These are phyloP conservation scores for Aspergillus proliferans DNA, from an alignment of 2,329 filamentous ascomycete genomes.

Conservation along the genomic window DNA sequence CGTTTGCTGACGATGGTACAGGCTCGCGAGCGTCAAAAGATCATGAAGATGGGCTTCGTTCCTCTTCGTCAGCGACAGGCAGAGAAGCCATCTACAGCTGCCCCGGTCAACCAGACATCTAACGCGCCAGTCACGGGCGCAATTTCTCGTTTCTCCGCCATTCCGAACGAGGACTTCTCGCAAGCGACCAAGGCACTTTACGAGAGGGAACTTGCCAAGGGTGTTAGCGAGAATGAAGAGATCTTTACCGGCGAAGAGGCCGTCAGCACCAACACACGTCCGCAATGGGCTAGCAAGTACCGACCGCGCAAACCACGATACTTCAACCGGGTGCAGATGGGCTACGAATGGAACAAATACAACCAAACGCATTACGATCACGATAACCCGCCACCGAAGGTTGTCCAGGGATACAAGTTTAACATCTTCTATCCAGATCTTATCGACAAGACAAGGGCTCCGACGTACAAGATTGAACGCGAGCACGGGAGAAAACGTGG, in stretches of 20 bases:
- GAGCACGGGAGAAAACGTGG: conserved; percentile 84
- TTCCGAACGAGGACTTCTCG: conserved; percentile 71
- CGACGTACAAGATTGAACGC: conserved; percentile 91
- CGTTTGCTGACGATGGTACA: conserved; percentile 18
- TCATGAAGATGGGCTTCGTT: conserved; percentile 62
- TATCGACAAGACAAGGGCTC: conserved; percentile 88
- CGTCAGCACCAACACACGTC: conserved; percentile 57
- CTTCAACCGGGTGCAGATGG: conserved; percentile 98
- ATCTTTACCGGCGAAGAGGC: conserved; percentile 88
- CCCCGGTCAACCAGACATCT: conserved; percentile 29
- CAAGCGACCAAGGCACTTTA: conserved; percentile 83
- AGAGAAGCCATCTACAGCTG: conserved; percentile 25
- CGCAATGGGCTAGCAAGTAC: conserved; percentile 78
- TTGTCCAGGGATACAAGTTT: conserved; percentile 98
- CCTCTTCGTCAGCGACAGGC: conserved; percentile 47
- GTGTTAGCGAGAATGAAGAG: conserved; percentile 89
- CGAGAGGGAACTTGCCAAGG: conserved; percentile 85
- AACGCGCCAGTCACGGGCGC: conserved; percentile 47
- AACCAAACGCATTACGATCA: conserved; percentile 99
- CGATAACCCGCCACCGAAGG: conserved; percentile 94
- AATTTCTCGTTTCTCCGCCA: conserved; percentile 62
- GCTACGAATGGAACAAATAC: conserved; percentile 99
- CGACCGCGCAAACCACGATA: conserved; percentile 87
- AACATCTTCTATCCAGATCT: conserved; percentile 99
- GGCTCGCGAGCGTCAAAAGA: conserved; percentile 53